These are phyloP conservation scores for Dioszegia aurantiaca DNA, from an alignment of 768 basidiomycete genomes.

Conservation along the genomic window DNA sequence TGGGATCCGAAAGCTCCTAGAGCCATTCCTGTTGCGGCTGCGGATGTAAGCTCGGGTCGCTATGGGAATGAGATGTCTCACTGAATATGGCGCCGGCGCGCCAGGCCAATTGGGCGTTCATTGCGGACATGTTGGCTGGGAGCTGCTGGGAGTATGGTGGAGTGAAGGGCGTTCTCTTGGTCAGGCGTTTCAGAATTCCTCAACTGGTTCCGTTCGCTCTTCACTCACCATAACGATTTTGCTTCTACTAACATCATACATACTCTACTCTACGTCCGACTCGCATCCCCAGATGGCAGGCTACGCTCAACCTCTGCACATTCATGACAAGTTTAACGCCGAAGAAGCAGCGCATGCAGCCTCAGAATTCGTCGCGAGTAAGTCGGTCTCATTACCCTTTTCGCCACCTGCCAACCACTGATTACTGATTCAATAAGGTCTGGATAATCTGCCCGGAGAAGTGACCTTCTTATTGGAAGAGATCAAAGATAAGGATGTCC, in stretches of 20 bases:
- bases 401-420: constrained; percentile 11
- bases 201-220: too few species aligned
- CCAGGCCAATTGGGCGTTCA: constrained; percentile 29
- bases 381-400: constrained; percentile 11
- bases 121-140: constrained; percentile 20
- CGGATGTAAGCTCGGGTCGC: constrained; percentile 1
- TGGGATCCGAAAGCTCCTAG: constrained; percentile 50
- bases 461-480: constrained; percentile 46
- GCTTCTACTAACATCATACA: background rate
- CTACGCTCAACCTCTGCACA: constrained; percentile 21
- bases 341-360: constrained; percentile 48
- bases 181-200: background rate
- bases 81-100: constrained; percentile 41
- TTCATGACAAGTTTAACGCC: constrained; percentile 33
- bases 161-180: background rate
- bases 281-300: background rate
- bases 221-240: too few species aligned
- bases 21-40: constrained; percentile 46
- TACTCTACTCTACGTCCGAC: background rate
- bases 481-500: constrained; percentile 43
- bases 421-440: constrained; percentile 23
- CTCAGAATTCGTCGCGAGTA: constrained; percentile 37
- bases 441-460: constrained; percentile 49
- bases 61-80: constrained; percentile 7
- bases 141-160: too few species aligned